Conservation (phyloP, 257 asterid genomes). For the Lithospermum erythrorhizon region DNA sequence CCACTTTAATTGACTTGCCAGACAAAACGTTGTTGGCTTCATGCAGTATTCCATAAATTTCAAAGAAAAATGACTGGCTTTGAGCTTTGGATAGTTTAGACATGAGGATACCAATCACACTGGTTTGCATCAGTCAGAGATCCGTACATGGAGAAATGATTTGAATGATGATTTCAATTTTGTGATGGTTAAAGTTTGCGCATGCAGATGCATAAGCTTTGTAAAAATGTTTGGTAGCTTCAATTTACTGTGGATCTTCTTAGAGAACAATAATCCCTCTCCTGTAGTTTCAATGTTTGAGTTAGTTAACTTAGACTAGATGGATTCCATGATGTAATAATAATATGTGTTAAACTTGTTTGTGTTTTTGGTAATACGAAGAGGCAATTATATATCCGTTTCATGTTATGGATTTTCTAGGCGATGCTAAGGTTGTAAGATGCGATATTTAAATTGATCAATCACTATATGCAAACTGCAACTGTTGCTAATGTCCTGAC, state of each 20-base stretch:
- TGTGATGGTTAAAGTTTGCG: neutral
- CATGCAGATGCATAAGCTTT: neutral
- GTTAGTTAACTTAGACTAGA: neutral
- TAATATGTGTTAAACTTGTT: neutral
- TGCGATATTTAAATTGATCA: neutral
- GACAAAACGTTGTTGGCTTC: neutral
- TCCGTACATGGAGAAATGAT: neutral
- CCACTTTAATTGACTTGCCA: conserved; percentile 3
- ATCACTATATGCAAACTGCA: conserved; percentile 3
- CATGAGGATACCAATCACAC: neutral
- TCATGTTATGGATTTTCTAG: neutral
- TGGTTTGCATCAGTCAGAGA: neutral
- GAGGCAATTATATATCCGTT: neutral
- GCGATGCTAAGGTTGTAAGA: neutral
- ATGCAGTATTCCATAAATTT: neutral
- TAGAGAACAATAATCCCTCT: neutral
- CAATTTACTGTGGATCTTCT: neutral
- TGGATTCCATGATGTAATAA: neutral
- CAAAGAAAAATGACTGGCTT: neutral
- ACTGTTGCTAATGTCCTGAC: conserved; percentile 5
- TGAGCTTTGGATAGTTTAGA: neutral
- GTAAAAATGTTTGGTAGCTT: neutral
- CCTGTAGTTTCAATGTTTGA: neutral
- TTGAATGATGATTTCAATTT: neutral
- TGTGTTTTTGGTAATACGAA: neutral